Conservation (phyloP, 225 moss, liverwort and hornwort species). For the Pleurozium schreberi region DNA sequence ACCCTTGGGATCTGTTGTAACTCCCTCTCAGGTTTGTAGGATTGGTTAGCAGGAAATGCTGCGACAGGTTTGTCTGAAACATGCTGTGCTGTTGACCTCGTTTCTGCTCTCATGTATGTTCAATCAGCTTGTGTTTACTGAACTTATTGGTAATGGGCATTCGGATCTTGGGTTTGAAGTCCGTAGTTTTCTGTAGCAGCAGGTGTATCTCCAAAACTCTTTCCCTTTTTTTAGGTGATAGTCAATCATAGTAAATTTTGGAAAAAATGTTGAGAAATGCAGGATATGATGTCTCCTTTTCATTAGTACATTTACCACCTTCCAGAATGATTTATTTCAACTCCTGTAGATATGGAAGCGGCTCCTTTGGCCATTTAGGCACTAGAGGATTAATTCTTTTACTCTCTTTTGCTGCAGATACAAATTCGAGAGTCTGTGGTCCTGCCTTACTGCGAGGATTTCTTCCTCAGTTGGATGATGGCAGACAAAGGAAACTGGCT, state of each 20-base stretch:
- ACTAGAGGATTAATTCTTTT: background rate
- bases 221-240: background rate
- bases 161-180: background rate
- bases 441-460: constrained; percentile 64
- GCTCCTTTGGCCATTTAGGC: background rate
- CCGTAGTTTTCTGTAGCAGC: background rate
- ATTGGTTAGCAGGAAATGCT: background rate
- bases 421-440: constrained; percentile 75
- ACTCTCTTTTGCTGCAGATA: constrained; percentile 23
- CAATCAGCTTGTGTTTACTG: background rate
- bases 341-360: background rate
- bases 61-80: background rate
- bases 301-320: background rate
- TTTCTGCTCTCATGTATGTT: background rate
- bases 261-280: background rate
- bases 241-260: background rate
- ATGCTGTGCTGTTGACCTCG: background rate
- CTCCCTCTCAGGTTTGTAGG: background rate
- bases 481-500: constrained; percentile 70
- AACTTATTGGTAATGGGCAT: background rate
- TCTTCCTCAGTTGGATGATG: constrained; percentile 70
- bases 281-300: background rate
- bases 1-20: background rate
- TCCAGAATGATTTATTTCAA: background rate
- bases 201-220: background rate